Base-by-base conservation (phyloP, 78 protist genomes). In the Anaeramoeba flamelloides region DNA sequence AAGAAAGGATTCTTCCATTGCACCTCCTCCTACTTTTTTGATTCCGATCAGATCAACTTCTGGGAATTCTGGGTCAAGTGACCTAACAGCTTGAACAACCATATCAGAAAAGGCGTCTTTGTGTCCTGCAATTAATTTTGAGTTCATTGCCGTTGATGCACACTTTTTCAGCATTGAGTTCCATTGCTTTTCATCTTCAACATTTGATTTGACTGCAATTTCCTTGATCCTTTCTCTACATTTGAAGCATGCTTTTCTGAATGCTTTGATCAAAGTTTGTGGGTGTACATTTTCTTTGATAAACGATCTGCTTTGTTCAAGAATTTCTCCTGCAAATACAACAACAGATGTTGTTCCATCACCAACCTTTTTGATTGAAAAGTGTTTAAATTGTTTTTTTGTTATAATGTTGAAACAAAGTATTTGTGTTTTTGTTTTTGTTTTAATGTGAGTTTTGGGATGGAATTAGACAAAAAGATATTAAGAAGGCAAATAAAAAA, bases 271-370 rank as follows among this genome's bases (percentile, higher is more conserved):
- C 87, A 98, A 93, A 77, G 87, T 53, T 86, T 95, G 99, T 78
- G 98, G 95, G 85, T 92, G 97, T 32, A 98, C 92, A 8, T 95
- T 95, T 4, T 96, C 99, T 84, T 98, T 98, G 41, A 98, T 75
- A 79, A 83, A 95, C 74, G 93, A 91, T 89, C 95, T 94, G 78
- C 93, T 91, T 79, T 87, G 93, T 77, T 90, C 84, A 40, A 98
- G 81, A 78, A 98, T 79, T 77, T 92, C 96, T 37, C 96, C 97
- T 2, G 99, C 98, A 34, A 98, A 80, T 37, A 98, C 77, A 0
- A 96, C 97, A 17, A 98, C 99, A 0, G 89, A 78, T 1, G 99
- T 98, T 1, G 99, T 98, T 17, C 99, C 99, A 81, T 98, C 99
- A 30, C 99, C 99, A 3, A 92, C 93, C 85, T 84, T 1, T 2